phyloP scores from a whole-genome alignment of 495 filamentous ascomycete genomes.

The Penicillium daleae region DNA sequence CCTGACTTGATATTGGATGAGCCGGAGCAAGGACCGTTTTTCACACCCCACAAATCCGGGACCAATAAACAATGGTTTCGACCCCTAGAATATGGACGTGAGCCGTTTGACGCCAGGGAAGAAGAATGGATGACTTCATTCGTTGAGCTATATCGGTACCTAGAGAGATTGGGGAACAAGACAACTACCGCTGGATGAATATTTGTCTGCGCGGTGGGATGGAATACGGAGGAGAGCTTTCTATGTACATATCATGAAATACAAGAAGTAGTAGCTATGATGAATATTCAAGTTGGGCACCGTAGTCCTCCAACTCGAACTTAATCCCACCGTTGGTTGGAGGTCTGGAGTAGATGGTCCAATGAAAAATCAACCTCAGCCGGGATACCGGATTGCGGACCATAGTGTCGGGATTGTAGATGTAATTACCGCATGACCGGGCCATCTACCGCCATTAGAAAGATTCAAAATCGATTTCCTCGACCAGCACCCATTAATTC shows the following conservation, averaged over 20 bases:
- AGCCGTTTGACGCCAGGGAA: constrained; percentile 17
- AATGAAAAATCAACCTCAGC: too few relatives aligned
- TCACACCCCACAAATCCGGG: constrained; percentile 9
- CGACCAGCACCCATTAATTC: too few relatives aligned
- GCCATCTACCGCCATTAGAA: too few relatives aligned
- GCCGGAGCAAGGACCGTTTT: constrained; percentile 10
- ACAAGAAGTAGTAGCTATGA: neutral
- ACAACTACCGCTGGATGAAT: neutral
- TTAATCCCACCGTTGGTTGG: too few relatives aligned
- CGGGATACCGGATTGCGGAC: too few relatives aligned
- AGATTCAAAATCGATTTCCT: too few relatives aligned
- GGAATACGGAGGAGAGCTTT: neutral
- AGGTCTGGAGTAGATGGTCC: too few relatives aligned
- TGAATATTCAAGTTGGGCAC: too few relatives aligned
- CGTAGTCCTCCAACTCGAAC: too few relatives aligned
- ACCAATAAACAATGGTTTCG: neutral
- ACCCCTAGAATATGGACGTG: neutral
- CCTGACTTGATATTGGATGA: neutral
- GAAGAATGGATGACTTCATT: constrained; percentile 20
- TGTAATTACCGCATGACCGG: too few relatives aligned
- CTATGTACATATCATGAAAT: neutral
- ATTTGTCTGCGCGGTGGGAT: neutral
- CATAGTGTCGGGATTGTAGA: too few relatives aligned
- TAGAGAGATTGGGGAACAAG: constrained; percentile 9
- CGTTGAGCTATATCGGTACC: constrained; percentile 17